Base-by-base conservation (phyloP, 805 yeast species). In the Wickerhamiella sergipiensis region DNA sequence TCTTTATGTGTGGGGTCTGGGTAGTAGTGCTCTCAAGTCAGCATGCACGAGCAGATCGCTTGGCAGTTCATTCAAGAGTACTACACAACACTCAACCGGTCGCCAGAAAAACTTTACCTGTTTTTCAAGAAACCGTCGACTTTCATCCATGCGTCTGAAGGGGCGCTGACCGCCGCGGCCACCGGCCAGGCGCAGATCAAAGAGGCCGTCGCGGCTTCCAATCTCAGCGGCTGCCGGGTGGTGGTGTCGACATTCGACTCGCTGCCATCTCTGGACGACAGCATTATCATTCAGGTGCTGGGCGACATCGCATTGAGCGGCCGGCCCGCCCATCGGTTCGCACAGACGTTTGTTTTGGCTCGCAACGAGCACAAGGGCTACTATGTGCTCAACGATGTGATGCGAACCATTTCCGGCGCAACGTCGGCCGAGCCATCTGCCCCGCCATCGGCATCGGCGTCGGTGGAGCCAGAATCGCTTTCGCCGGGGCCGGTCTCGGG, bases 41-140 rank as follows among this genome's bases (percentile, higher is more conserved):
- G 26, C 33, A 29, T 29, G 33, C 33, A 29, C 46, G 39, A 52
- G 31, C 44, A 57, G 38, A 63, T 70, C 43, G 74, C 70, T 15
- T 66, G 69, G 68, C 60, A 63, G 50, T 70, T 70, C 55, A 68
- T 67, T n/a, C 61, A 67, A 55, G 60, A 62, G 51, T 70, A 70
- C 57, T 70, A 71, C 54, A 59, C 67, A 13, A 52, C 53, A 46
- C 55, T 71, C 51, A 64, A 67, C 58, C 50, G 57, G 44, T 55
- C 61, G 45, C 69, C 68, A 36, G 53, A 57, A 42, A 52, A 53
- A 24, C 59, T 71, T 26, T 62, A 61, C 53, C 59, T 59, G 53
- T 67, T 70, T 47, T 70, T 71, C 57, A 61, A 63, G 39, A 57
- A 58, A 39, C 55, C 56, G 22, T 67, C 72, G 15, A 55, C 62